Percentiles rank a stretch among this genome's conserved stretches.
These are phyloP conservation scores for Metschnikowia santaceciliae DNA, from an alignment of 805 yeast species.

Conservation along the genomic window DNA sequence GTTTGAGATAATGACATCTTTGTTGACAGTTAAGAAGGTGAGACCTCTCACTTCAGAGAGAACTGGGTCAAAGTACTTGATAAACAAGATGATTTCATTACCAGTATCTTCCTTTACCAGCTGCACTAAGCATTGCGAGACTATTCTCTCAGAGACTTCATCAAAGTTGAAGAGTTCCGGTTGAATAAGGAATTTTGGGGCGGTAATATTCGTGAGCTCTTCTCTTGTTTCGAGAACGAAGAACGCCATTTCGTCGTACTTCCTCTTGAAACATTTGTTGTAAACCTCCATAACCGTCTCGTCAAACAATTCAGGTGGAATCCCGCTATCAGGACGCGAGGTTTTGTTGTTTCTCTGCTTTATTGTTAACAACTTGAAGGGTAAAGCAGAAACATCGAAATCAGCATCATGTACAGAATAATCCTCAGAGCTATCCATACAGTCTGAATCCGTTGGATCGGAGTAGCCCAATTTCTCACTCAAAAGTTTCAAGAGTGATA, in stretches of 20 bases:
- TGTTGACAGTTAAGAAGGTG: constrained; percentile 52
- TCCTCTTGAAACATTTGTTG: constrained; percentile 41
- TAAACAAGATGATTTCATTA: constrained; percentile 32
- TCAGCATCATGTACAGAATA: constrained; percentile 7
- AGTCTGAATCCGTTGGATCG: constrained; percentile 16
- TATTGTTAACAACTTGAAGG: constrained; percentile 61
- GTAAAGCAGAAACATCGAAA: constrained; percentile 12
- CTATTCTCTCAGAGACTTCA: constrained; percentile 15
- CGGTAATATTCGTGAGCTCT: constrained; percentile 29
- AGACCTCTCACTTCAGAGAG: constrained; percentile 59
- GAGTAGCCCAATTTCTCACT: constrained; percentile 39
- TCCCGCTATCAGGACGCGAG: constrained; percentile 49
- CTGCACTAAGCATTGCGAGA: not conserved
- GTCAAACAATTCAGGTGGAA: constrained; percentile 27
- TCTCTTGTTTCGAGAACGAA: constrained; percentile 60
- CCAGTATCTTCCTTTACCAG: not conserved
- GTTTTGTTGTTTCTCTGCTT: constrained; percentile 69
- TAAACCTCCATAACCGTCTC: constrained; percentile 51
- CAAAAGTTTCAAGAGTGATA: constrained; percentile 47
- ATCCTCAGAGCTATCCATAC: constrained; percentile 6
- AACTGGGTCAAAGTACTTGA: constrained; percentile 64
- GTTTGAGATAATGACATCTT: constrained; percentile 41
- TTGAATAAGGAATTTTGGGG: constrained; percentile 4
- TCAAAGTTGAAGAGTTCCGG: constrained; percentile 27
- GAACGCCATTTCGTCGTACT: constrained; percentile 50